Conservation (phyloP, 768 basidiomycete genomes). For the Amanita jacksonii region DNA sequence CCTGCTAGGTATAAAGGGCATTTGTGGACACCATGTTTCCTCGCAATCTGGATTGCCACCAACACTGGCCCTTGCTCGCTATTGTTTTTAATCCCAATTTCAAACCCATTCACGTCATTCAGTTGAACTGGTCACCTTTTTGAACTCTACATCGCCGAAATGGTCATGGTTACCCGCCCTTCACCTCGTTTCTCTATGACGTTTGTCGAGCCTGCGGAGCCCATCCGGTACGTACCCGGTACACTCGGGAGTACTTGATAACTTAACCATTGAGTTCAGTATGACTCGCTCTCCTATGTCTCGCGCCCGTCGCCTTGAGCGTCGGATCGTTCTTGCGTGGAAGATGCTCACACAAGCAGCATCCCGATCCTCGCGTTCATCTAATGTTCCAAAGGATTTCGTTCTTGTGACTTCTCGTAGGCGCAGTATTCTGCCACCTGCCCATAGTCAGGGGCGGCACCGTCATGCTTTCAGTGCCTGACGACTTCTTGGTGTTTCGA, state of each 20-base stretch:
- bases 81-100: constrained; percentile 2
- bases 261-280: neutral
- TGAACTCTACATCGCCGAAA: neutral
- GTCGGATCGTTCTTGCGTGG: constrained; percentile 51
- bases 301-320: constrained; percentile 42
- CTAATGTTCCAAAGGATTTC: constrained; percentile 50
- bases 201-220: constrained; percentile 13
- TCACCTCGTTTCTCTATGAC: constrained; percentile 22
- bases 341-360: constrained; percentile 47
- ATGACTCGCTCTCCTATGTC: constrained; percentile 7
- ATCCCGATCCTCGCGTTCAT: constrained; percentile 41
- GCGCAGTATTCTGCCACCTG: constrained; percentile 32
- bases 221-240: constrained; percentile 6
- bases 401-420: constrained; percentile 49
- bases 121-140: too few relatives aligned
- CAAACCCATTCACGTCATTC: too few relatives aligned
- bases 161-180: constrained; percentile 7
- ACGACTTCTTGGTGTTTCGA: neutral
- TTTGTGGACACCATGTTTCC: neutral
- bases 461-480: constrained; percentile 1
- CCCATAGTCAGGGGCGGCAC: constrained; percentile 2
- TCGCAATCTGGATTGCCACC: constrained; percentile 9
- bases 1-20: neutral
- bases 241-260: neutral
- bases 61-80: neutral